phyloP scores from a whole-genome alignment of 1,139 yeast genomes.

The Debaryomyces sp. region DNA sequence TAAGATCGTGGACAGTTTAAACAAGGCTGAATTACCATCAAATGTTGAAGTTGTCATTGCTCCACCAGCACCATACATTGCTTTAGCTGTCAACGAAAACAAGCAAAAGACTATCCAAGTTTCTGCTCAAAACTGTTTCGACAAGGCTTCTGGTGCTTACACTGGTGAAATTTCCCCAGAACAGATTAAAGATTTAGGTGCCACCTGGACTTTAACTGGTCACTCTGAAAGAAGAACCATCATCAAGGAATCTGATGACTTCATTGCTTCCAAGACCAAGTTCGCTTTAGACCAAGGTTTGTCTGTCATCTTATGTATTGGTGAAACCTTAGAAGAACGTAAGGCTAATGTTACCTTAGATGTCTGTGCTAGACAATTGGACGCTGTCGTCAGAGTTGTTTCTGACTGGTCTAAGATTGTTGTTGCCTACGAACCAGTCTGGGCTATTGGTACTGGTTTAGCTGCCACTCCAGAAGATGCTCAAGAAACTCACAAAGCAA shows the following conservation, averaged over 20 bases:
- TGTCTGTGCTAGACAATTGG: conserved; percentile 87
- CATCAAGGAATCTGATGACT: conserved; percentile 87
- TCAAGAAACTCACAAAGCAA: conserved; percentile 87
- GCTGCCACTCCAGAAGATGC: conserved; percentile 99
- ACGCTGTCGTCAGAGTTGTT: conserved; percentile 82
- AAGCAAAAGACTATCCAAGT: conserved; percentile 74
- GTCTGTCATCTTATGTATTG: conserved; percentile 92
- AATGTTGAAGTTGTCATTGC: conserved; percentile 90
- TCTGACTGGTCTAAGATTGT: conserved; percentile 92
- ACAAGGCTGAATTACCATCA: conserved; percentile 71
- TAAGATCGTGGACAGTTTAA: conserved; percentile 80
- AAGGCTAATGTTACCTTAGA: conserved; percentile 82
- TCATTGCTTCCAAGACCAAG: conserved; percentile 92
- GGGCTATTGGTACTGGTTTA: conserved; percentile 99
- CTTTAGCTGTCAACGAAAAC: conserved; percentile 69
- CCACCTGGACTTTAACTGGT: conserved; percentile 94
- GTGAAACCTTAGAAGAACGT: conserved; percentile 96
- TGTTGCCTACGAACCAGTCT: conserved; percentile 98
- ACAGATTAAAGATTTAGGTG: conserved; percentile 89
- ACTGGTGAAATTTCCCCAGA: conserved; percentile 95
- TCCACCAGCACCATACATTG: conserved; percentile 94
- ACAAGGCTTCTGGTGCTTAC: conserved; percentile 92
- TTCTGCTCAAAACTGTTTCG: conserved; percentile 89
- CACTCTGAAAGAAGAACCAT: conserved; percentile 99
- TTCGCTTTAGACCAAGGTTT: conserved; percentile 89